Evolutionary conservation across 169 alveolate genomes (phyloP).

Genomic region (Eimeria necatrix): DNA sequence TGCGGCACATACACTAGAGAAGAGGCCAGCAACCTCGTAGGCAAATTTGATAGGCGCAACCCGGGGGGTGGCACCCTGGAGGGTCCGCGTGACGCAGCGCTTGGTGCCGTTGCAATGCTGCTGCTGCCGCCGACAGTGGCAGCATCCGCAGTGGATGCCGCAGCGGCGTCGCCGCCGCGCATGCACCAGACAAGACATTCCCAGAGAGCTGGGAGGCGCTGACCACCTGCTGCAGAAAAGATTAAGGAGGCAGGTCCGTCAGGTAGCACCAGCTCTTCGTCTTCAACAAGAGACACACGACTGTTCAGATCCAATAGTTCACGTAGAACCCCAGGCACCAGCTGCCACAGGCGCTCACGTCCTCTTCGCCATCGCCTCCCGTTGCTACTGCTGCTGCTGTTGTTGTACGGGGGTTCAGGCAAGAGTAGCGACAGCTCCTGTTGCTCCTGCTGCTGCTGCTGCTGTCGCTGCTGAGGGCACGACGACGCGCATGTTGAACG

Average conservation of each 20-base stretch:
- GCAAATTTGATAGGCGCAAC: neutral
- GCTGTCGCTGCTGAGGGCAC: constrained; percentile 47
- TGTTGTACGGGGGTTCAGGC: neutral
- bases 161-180: constrained; percentile 49
- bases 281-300: neutral
- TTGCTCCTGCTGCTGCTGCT: constrained; percentile 13
- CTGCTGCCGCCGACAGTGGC: constrained; percentile 32
- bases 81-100: neutral
- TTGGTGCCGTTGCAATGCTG: neutral
- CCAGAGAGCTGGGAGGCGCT: constrained; percentile 16
- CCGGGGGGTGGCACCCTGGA: neutral
- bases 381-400: neutral
- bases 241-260: constrained; percentile 36
- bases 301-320: constrained; percentile 9
- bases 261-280: constrained; percentile 18
- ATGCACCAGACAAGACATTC: constrained; percentile 9
- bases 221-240: constrained; percentile 13
- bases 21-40: constrained; percentile 12
- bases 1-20: constrained; percentile 4
- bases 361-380: neutral
- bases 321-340: neutral
- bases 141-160: neutral
- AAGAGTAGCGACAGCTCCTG: neutral
- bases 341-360: constrained; percentile 30
- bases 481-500: constrained; percentile 12